Base-by-base conservation (phyloP, 176 grass and related monocot species). In the Tuctoria greenei region DNA sequence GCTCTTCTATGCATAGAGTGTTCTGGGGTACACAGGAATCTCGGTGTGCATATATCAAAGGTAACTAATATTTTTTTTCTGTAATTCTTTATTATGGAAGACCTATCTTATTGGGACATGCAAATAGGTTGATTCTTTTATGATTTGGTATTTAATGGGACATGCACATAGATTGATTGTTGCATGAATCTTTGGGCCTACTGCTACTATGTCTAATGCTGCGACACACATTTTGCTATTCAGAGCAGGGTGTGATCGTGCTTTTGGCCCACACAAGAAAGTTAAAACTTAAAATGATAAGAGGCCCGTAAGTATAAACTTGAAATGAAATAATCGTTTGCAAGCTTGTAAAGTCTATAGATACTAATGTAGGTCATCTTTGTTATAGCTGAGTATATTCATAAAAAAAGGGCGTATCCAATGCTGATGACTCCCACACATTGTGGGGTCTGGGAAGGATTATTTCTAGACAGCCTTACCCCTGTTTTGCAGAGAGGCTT, bases 11-110 rank as follows among this genome's bases (percentile, higher is more conserved):
- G 95, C 82, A 99, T 99, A 42, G 95, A 95, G 82, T 99, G 95
- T 81, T 99, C 95, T 81, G 95, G 95, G 35, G 95, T 90, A 60
- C 95, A 99, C 69, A 79, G 95, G 38, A 95, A 99, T 92, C 95
- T 99, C 40, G 95, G 95, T 58, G 95, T 99, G 52, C 95, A 99
- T 80, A 99, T 99, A 79, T 99, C 95, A 17, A 99, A 99, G 95
- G 95, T 92, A 85, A 85, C 28, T 62, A 31, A 67, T 8, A 88
- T 28, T 61, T 23, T 46, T 78, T 43, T 55, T 42, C 38, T 74
- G 49, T 47, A 63, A 83, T 69, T 63, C 46, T 11, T 57, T 68
- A 18, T 64, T 81, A 37, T 23, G 71, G n/a, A 74, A 72, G 2
- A 4, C 4, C 12, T 61, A 25, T 78, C 31, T 67, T 78, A 40